Conservation (phyloP, 805 yeast species). For the Candida germanica region DNA sequence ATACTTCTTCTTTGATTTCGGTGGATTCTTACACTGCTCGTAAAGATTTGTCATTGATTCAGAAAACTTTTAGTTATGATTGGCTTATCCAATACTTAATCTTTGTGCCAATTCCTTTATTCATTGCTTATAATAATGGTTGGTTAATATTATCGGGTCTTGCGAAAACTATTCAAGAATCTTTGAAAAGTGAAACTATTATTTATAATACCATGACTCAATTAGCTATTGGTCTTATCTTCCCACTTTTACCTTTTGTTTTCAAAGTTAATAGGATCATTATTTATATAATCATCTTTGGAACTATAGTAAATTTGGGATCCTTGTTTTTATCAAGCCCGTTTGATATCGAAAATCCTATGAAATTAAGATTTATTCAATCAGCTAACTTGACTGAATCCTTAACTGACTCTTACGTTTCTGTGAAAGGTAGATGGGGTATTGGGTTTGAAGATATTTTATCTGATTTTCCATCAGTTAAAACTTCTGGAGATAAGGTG, state of each 20-base stretch:
- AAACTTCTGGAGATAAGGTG: constrained; percentile 25
- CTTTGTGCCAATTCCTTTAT: constrained; percentile 62
- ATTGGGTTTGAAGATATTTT: constrained; percentile 44
- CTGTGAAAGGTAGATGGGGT: constrained; percentile 51
- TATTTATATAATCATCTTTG: constrained; percentile 24
- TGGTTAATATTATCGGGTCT: constrained; percentile 60
- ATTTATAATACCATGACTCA: constrained; percentile 26
- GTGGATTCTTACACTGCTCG: constrained; percentile 14
- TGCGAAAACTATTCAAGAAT: constrained; percentile 71
- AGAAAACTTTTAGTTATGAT: constrained; percentile 59
- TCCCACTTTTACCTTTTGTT: constrained; percentile 64
- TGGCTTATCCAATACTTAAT: constrained; percentile 76
- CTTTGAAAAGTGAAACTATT: constrained; percentile 39
- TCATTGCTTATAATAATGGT: constrained; percentile 53
- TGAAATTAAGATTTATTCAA: constrained; percentile 72
- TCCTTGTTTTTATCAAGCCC: constrained; percentile 45
- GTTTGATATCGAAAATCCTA: constrained; percentile 59
- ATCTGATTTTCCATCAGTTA: constrained; percentile 63
- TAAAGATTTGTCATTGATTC: constrained; percentile 11
- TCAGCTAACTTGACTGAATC: constrained; percentile 44
- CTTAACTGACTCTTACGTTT: constrained; percentile 34
- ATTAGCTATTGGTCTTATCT: constrained; percentile 29
- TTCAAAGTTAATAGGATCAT: constrained; percentile 61
- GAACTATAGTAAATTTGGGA: constrained; percentile 19
- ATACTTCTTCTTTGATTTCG: constrained; percentile 23